Evolutionary conservation across 495 filamentous ascomycete genomes (phyloP), one percentile per base, ranked within the genome.

Genomic region (Xylaria telfairii): DNA sequence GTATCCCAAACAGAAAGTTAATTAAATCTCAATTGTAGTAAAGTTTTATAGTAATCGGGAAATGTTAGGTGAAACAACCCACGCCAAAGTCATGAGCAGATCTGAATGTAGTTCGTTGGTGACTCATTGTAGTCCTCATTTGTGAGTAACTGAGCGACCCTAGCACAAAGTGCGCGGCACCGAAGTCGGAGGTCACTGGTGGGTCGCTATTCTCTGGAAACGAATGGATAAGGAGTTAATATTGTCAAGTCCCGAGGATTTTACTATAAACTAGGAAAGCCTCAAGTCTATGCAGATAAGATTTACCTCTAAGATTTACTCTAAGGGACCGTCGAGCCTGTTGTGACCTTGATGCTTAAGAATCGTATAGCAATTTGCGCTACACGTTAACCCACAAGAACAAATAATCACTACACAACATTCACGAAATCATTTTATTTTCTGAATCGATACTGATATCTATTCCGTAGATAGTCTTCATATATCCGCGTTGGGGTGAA

Each of bases 131-230:
- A 15, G 24, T 10, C 15, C 1, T 53, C 28, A 2, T 12, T 6
- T 24, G 49, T 13, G 24, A 21, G 49, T 26, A 26, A 21, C 49
- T 24, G 10, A 12, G 28, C 24, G 15, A 28, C 9, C 49, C 2
- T 28, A 15, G 49, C 49, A 54, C 10, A 54, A 47, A 54, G 26
- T 54, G 47, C 21, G 10, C 47, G 9, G 47, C 47, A 10, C 51
- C 51, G 51, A 54, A 17, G 13, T 54, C 51, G 51, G 51, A 54
- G 51, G n/a, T n/a, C n/a, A n/a, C n/a, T n/a, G n/a, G n/a, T n/a
- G n/a, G n/a, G n/a, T n/a, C n/a, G n/a, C n/a, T n/a, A n/a, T n/a
- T n/a, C n/a, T n/a, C n/a, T n/a, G n/a, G n/a, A n/a, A n/a, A n/a
- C n/a, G n/a, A n/a, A n/a, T n/a, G n/a, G n/a, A n/a, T n/a, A n/a